Evolutionary conservation across 306 rosid genomes (phyloP), one percentile per base, ranked within the genome.

Genomic region (Lathyrus aphaca): DNA sequence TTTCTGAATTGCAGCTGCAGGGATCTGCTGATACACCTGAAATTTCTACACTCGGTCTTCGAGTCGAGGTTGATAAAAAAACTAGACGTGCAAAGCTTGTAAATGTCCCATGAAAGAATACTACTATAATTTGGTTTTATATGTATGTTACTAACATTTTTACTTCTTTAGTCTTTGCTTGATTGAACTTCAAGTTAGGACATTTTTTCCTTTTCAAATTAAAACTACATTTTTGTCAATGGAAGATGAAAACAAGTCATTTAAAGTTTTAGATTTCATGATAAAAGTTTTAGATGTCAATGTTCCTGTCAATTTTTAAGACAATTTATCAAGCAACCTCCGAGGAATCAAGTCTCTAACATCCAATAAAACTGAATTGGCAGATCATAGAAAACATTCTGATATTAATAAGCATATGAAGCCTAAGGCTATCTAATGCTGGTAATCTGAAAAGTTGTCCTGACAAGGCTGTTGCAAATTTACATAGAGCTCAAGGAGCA

Each of bases 61-160:
- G 69, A 69, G 92, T 94, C 39, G 96, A 84, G 72, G 82, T 87
- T 68, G 96, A 94, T 61, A 79, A 76, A 13, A 83, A 51, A 66
- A 88, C 89, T 55, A 48, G 79, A 58, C 85, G 85, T 23, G 83
- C 97, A 45, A 90, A 78, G 83, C 97, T 93, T 77, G 89, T 90
- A 18, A 88, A 93, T 23, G 21, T 59, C 44, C 37, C 90, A 0
- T 78, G 81, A 87, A 55, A 27, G 35, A 5, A 30, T 16, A 45
- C 15, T 45, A 39, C 23, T 51, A 44, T 16, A 21, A 40, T 15
- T 19, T 30, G 35, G 35, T 29, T 29, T 29, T 4, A 29, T 29
- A 29, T 29, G 5, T 29, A 29, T 29, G 32, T 29, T 29, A 29
- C 32, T 3, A 3, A 29, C 32, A 29, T 29, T 29, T 29, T 29